Conservation (phyloP, 78 protist genomes). For the Acrasis kona region DNA sequence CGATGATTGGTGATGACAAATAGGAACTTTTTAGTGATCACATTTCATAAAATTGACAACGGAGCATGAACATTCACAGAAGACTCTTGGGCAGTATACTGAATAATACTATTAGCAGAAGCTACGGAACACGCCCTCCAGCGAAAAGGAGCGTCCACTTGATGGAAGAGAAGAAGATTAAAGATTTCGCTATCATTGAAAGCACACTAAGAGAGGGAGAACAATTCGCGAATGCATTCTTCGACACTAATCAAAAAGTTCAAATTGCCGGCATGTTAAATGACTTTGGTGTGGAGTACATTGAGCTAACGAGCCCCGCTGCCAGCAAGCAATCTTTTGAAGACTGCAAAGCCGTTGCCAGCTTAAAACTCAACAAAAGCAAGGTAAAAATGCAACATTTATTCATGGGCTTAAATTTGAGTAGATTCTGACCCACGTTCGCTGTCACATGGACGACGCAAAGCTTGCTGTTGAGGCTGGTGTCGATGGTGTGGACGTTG, state of each 20-base stretch:
- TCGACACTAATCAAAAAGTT: conserved; percentile 36
- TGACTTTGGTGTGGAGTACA: conserved; percentile 36
- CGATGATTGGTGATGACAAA: too few relatives aligned
- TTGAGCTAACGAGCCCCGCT: conserved; percentile 47
- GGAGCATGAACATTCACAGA: too few relatives aligned
- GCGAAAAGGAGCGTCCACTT: too few relatives aligned
- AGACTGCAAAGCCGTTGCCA: conserved; percentile 33
- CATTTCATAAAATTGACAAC: too few relatives aligned
- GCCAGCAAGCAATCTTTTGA: conserved; percentile 31
- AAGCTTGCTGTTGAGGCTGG: conserved; percentile 39
- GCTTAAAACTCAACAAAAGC: conserved; percentile 17
- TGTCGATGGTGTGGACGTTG: conserved; percentile 47
- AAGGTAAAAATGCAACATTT: neutral
- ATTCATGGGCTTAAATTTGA: neutral
- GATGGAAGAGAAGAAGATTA: too few relatives aligned
- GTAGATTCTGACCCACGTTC: conserved; percentile 48
- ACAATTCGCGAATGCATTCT: conserved; percentile 48
- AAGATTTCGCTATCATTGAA: conserved; percentile 12
- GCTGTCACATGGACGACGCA: conserved; percentile 65
- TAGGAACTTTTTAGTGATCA: too few relatives aligned
- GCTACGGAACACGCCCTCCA: too few relatives aligned
- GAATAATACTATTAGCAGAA: too few relatives aligned
- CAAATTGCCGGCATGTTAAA: conserved; percentile 53
- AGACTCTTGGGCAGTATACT: too few relatives aligned
- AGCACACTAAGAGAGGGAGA: conserved; percentile 36